A percentile compares a stretch with the other conserved stretches of the same genome.
Evolutionary conservation across 2,329 filamentous ascomycete species (phyloP).

Genomic region (Beauveria medogensis): DNA sequence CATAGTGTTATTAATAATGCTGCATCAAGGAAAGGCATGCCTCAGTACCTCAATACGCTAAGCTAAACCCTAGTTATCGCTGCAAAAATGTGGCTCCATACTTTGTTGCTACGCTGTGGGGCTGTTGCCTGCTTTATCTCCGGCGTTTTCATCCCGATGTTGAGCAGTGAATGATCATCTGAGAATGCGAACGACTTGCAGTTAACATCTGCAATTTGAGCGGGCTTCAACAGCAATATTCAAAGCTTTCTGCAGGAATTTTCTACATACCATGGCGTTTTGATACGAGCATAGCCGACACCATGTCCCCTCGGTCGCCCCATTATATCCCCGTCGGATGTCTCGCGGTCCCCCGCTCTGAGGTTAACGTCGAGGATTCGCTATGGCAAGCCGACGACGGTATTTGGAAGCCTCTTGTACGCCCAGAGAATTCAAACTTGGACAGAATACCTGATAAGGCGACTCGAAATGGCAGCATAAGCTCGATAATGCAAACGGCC

Average conservation of each 20-base stretch:
- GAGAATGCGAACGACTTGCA: background rate
- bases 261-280: background rate
- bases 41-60: background rate
- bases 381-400: background rate
- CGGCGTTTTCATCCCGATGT: background rate
- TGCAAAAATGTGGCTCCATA: too few relatives aligned
- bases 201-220: background rate
- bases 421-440: background rate
- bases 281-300: constrained; percentile 1
- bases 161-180: background rate
- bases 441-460: background rate
- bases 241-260: background rate
- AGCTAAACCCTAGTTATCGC: background rate
- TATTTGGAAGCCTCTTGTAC: background rate
- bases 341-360: constrained; percentile 22
- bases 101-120: background rate
- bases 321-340: constrained; percentile 35
- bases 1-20: too few relatives aligned
- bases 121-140: constrained; percentile 4
- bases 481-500: constrained; percentile 17
- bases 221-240: background rate
- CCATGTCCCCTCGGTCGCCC: constrained; percentile 14
- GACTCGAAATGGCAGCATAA: constrained; percentile 4
- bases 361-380: constrained; percentile 8
- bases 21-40: too few relatives aligned